A percentile compares a stretch with the other conserved stretches of the same genome.
Evolutionary conservation across 306 rosid genomes (phyloP).

Genomic region (Mimosa bimucronata): DNA sequence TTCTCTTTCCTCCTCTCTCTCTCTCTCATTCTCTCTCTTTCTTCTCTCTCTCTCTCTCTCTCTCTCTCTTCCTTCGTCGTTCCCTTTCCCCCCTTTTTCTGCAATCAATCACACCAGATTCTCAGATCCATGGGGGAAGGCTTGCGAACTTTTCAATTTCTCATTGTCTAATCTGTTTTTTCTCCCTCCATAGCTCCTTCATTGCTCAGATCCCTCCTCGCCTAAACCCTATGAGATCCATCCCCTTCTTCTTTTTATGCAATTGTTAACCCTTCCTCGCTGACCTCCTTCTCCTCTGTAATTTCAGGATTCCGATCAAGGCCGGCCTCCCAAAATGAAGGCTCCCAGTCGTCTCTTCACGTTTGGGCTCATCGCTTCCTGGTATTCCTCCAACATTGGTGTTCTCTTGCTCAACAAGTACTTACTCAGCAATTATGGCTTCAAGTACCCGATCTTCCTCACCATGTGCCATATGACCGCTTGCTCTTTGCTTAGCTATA

Average conservation of each 20-base stretch:
- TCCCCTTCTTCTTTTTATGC: constrained; percentile 7
- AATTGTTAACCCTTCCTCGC: constrained; percentile 6
- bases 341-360: constrained; percentile 78
- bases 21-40: too few relatives aligned
- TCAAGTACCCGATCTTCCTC: constrained; percentile 97
- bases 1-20: too few relatives aligned
- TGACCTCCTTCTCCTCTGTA: constrained; percentile 9
- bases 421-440: constrained; percentile 90
- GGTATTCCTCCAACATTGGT: constrained; percentile 99
- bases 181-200: constrained; percentile 32
- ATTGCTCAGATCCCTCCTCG: too few relatives aligned
- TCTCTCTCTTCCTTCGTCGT: too few relatives aligned
- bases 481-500: constrained; percentile 85
- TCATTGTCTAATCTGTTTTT: constrained; percentile 13
- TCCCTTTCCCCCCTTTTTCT: too few relatives aligned
- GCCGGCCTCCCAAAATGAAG: constrained; percentile 59
- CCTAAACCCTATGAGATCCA: constrained; percentile 57
- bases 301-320: constrained; percentile 49
- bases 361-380: constrained; percentile 71
- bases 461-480: constrained; percentile 99
- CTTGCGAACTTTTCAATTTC: constrained; percentile 18
- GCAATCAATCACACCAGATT: too few relatives aligned
- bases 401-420: constrained; percentile 90
- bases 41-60: constrained; percentile 8
- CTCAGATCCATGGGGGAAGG: constrained; percentile 65